Evolutionary conservation across 345 rosid genomes (phyloP), one percentile per base, ranked within the genome.

Genomic region (Corchorus capsularis): DNA sequence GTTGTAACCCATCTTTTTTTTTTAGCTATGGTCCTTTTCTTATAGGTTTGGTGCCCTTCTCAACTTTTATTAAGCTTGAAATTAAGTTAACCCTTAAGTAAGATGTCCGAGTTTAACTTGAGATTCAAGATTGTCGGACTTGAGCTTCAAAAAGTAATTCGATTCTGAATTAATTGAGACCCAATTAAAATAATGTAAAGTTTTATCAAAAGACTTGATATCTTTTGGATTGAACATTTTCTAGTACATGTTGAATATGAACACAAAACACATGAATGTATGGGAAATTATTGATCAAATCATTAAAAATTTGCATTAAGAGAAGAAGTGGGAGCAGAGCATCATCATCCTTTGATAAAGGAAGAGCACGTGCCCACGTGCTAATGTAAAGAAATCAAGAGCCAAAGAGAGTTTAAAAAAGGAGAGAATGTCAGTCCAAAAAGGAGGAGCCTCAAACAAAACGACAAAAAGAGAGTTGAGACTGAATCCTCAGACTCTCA

Each of bases 301-400:
- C 57, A 53, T 53, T n/a, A 55, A 55, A 55, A 55, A 55, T 7
- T 5, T 7, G 47, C 8, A 7, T 7, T 7, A 7, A 45, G 47
- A 45, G 13, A 60, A 0, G 15, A 0, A 32, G 32, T 13, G 4
- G 15, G 17, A 7, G 17, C 6, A 6, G 20, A 19, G 35, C 17
- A 27, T 45, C 71, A 6, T 39, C 43, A 39, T 46, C 71, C 50
- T n/a, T 56, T 41, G 35, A 17, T 55, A 56, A 72, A 14, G 75
- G 54, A 8, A 0, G 3, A 12, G 39, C 75, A 72, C 75, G 65
- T 72, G 75, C 65, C 41, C 66, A 72, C 75, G 75, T 72, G 66
- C 55, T 2, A 6, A 6, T 14, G 57, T 49, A 68, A 15, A 52
- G 12, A 47, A 27, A 68, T 15, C 72, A 68, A 49, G 72, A 27